phyloP scores from a whole-genome alignment of 306 rosid species.

The Benincasa hispida region DNA sequence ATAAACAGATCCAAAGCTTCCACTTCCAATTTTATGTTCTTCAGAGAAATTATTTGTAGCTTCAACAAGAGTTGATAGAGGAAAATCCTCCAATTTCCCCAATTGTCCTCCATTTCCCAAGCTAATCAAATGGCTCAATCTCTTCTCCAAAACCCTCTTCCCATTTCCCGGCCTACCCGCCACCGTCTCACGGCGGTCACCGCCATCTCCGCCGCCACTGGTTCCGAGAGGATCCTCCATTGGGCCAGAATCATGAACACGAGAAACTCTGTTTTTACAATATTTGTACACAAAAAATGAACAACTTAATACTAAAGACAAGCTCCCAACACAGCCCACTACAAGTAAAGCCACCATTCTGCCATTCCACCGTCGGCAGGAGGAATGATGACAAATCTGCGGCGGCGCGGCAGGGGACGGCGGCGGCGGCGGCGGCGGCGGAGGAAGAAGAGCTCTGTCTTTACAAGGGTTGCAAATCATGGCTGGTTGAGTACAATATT shows the following conservation, averaged over 20 bases:
- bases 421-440: neutral
- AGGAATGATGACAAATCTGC: neutral
- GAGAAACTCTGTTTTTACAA: conserved; percentile 31
- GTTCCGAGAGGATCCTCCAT: conserved; percentile 24
- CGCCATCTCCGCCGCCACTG: neutral
- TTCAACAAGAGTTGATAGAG: conserved; percentile 24
- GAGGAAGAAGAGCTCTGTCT: neutral
- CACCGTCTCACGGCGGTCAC: neutral
- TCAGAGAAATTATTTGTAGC: conserved; percentile 57
- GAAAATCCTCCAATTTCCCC: conserved; percentile 50
- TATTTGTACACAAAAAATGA: conserved; percentile 31
- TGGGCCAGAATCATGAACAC: conserved; percentile 79
- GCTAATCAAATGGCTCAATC: conserved; percentile 67
- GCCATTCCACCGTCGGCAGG: conserved; percentile 30
- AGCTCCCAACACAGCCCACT: conserved; percentile 67
- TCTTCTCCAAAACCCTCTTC: conserved; percentile 33
- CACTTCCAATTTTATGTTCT: conserved; percentile 50
- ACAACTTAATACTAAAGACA: conserved; percentile 23
- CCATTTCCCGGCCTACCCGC: neutral
- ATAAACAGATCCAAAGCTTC: conserved; percentile 78
- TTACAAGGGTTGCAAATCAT: conserved; percentile 32
- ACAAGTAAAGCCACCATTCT: conserved; percentile 59
- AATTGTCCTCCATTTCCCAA: conserved; percentile 44
- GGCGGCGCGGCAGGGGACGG: neutral
- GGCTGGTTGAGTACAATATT: conserved; percentile 15